These are phyloP conservation scores for Arthrobotrys musiformis DNA, from an alignment of 2,329 filamentous ascomycete genomes.

Conservation along the genomic window DNA sequence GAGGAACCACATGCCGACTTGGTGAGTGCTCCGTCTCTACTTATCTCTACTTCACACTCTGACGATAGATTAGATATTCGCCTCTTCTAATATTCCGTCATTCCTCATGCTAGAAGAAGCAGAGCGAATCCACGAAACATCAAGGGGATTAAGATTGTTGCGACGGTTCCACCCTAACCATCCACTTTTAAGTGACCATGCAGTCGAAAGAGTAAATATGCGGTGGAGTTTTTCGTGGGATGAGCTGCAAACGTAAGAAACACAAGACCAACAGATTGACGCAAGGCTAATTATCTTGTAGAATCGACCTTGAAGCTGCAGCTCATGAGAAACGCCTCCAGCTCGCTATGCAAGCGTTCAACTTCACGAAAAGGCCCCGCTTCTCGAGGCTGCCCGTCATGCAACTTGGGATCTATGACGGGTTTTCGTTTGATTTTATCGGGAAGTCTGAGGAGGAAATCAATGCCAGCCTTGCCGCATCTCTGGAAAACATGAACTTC, in stretches of 20 bases:
- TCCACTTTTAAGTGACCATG: conserved; percentile 64
- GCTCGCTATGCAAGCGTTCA: conserved; percentile 48
- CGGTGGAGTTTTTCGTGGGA: conserved; percentile 60
- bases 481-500: conserved; percentile 55
- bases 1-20: conserved; percentile 40
- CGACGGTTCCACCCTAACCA: conserved; percentile 77
- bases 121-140: conserved; percentile 79
- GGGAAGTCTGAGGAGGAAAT: conserved; percentile 57
- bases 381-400: not conserved
- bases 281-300: conserved; percentile 2
- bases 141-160: conserved; percentile 78
- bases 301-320: conserved; percentile 41
- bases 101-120: conserved; percentile 79
- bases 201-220: conserved; percentile 56
- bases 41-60: not conserved
- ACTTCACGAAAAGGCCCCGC: conserved; percentile 9
- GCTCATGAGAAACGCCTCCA: conserved; percentile 46
- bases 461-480: conserved; percentile 48
- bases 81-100: conserved; percentile 73
- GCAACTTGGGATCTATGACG: not conserved
- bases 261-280: conserved; percentile 62
- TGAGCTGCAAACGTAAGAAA: conserved; percentile 59
- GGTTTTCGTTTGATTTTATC: conserved; percentile 55
- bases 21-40: not conserved
- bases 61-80: conserved; percentile 65